Percentiles rank a stretch among this genome's conserved stretches.
These are phyloP conservation scores for Thinopyrum elongatum DNA, from an alignment of 176 grass and related monocot genomes.

Conservation along the genomic window DNA sequence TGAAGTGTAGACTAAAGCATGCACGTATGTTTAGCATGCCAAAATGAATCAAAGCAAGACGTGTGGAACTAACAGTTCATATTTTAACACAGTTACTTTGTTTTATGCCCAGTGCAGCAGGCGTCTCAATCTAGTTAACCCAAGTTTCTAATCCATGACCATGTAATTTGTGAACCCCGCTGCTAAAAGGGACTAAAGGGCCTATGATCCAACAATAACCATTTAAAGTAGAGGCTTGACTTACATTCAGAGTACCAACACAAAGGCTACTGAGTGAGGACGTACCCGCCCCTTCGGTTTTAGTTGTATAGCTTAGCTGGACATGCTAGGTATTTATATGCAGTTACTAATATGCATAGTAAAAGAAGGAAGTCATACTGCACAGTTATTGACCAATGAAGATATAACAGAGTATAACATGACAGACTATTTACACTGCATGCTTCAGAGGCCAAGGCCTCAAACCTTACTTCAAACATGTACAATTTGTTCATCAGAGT, in stretches of 20 bases:
- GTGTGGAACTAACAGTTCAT: background rate
- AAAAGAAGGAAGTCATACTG: slow-evolving; percentile 4
- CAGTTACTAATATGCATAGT: background rate
- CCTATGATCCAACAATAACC: background rate
- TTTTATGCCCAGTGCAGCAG: slow-evolving; percentile 18
- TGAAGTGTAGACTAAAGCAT: background rate
- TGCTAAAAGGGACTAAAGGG: background rate
- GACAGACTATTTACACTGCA: background rate
- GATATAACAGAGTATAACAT: slow-evolving; percentile 1
- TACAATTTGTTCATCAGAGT: background rate
- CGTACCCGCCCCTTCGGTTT: background rate
- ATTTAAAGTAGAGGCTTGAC: slow-evolving; percentile 5
- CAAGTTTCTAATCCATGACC: slow-evolving; percentile 16
- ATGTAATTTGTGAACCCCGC: background rate
- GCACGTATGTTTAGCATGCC: background rate
- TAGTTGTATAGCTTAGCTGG: background rate
- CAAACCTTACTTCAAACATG: background rate
- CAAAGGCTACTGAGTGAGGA: background rate
- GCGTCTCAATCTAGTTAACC: slow-evolving; percentile 16
- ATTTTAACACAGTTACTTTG: background rate
- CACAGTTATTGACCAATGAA: background rate
- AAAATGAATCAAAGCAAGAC: slow-evolving; percentile 22
- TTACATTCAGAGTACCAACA: background rate
- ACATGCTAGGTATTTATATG: background rate
- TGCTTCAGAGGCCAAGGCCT: background rate